Base-by-base conservation (phyloP, 306 rosid genomes). In the Canavalia gladiata region DNA sequence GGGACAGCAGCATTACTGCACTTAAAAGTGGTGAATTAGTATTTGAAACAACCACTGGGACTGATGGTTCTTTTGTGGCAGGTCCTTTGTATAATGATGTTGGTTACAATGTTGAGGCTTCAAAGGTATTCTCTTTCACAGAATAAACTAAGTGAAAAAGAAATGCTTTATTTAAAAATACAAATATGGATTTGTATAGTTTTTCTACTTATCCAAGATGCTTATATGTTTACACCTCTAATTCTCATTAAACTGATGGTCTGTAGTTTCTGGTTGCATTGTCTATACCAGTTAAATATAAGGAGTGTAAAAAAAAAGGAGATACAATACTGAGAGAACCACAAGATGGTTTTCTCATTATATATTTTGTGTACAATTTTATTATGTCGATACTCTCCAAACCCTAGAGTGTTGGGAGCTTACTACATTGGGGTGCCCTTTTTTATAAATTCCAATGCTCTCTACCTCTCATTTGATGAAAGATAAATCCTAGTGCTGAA, bases 61-160 rank as follows among this genome's bases (percentile, higher is more conserved):
- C 56, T 5, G 94, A 93, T 83, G 98, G 99, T 72, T 72, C 86
- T 74, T 93, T 74, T 84, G 85, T 87, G 81, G 98, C 90, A 68
- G 99, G 99, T 57, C 99, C 99, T 81, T 77, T 96, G 63, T 92
- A 92, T 74, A 90, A 96, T 74, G 99, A 95, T 82, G 85, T 93
- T 73, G 88, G 87, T 74, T 93, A 93, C 87, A 82, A 63, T 51
- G 90, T 85, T 45, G 88, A 93, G 84, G 99, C 99, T 74, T 87
- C 87, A 68, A 96, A 92, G 99, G 99, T 95, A 75, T 45, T 75
- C 34, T 69, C 66, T 78, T 68, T 43, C 30, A 29, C 69, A 4
- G 29, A 54, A 75, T 63, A 75, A 70, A 67, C 18, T 33, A 55
- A 50, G 33, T 82, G 46, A 39, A 57, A 31, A 18, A 58, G 67